Percentiles rank a stretch among this genome's conserved stretches.
phyloP scores from a whole-genome alignment of 2,329 filamentous ascomycete genomes.

The Escovopsis weberi region DNA sequence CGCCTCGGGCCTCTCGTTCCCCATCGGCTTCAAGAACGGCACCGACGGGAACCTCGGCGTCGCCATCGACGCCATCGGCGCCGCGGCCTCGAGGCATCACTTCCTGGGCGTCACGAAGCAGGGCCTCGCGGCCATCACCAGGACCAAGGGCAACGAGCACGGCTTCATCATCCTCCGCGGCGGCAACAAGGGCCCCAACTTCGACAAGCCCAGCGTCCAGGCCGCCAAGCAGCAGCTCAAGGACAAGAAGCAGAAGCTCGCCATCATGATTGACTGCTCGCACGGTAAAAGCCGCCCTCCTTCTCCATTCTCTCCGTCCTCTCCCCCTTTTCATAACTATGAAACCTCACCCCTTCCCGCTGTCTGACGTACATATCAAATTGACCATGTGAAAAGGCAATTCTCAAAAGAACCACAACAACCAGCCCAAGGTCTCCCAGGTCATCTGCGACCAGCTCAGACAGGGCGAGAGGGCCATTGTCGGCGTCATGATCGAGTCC shows the following conservation, averaged over 20 bases:
- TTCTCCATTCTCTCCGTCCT: background rate
- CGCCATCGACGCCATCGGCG: conserved; percentile 90
- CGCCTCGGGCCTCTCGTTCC: conserved; percentile 88
- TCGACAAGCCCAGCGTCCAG: conserved; percentile 70
- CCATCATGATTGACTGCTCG: conserved; percentile 97
- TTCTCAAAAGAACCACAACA: conserved; percentile 93
- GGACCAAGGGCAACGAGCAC: conserved; percentile 87
- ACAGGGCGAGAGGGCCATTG: conserved; percentile 72
- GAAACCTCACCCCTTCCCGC: too few relatives aligned
- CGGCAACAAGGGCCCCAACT: conserved; percentile 87
- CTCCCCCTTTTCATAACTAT: too few relatives aligned
- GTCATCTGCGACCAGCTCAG: conserved; percentile 72
- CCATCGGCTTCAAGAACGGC: conserved; percentile 98
- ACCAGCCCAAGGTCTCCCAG: conserved; percentile 87
- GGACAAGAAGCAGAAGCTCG: conserved; percentile 72
- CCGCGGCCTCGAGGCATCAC: conserved; percentile 74
- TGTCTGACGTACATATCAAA: background rate
- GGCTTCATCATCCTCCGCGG: conserved; percentile 94
- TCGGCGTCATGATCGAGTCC: conserved; percentile 98
- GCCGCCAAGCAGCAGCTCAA: conserved; percentile 61
- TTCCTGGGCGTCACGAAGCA: conserved; percentile 99
- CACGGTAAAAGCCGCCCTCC: conserved; percentile 49
- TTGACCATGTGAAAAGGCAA: conserved; percentile 45
- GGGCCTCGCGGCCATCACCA: conserved; percentile 84
- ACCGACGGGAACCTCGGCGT: conserved; percentile 86